Conservation (phyloP, 768 basidiomycete genomes). For the Kockovaella imperatae region DNA sequence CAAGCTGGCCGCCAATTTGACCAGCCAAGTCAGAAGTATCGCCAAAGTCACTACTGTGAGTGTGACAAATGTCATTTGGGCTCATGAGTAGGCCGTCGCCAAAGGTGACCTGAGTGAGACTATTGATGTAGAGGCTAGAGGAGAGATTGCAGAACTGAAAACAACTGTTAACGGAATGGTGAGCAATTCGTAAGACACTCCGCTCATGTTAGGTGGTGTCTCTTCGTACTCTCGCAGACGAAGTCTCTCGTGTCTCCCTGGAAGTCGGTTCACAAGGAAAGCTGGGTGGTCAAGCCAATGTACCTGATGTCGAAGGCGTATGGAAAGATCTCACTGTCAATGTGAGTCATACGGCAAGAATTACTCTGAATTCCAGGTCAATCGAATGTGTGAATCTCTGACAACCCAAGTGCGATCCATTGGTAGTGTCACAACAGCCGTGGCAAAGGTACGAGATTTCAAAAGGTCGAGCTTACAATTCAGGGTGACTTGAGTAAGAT, state of each 20-base stretch:
- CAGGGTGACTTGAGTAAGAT: conserved; percentile 50
- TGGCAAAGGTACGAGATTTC: conserved; percentile 37
- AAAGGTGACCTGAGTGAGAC: conserved; percentile 72
- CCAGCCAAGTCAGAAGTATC: conserved; percentile 64
- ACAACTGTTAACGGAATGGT: conserved; percentile 95
- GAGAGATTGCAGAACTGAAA: conserved; percentile 84
- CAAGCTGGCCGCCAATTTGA: conserved; percentile 47
- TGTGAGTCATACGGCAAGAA: conserved; percentile 24
- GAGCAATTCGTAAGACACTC: conserved; percentile 47
- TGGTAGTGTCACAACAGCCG: conserved; percentile 46
- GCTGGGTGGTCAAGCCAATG: conserved; percentile 83
- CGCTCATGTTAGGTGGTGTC: conserved; percentile 51
- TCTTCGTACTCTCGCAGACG: conserved; percentile 79
- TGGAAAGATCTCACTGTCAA: conserved; percentile 59
- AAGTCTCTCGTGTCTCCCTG: conserved; percentile 70
- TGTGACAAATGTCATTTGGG: neutral
- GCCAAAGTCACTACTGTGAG: conserved; percentile 77
- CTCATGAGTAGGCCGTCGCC: conserved; percentile 59
- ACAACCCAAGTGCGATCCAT: conserved; percentile 49
- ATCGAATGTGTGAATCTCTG: conserved; percentile 47
- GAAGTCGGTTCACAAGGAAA: conserved; percentile 55
- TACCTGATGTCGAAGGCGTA: conserved; percentile 87
- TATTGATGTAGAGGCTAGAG: conserved; percentile 86
- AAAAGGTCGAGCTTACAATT: neutral
- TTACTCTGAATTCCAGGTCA: conserved; percentile 37